These are phyloP conservation scores for Saprolegnia parasitica DNA, from an alignment of 352 stramenopile species.

Conservation along the genomic window DNA sequence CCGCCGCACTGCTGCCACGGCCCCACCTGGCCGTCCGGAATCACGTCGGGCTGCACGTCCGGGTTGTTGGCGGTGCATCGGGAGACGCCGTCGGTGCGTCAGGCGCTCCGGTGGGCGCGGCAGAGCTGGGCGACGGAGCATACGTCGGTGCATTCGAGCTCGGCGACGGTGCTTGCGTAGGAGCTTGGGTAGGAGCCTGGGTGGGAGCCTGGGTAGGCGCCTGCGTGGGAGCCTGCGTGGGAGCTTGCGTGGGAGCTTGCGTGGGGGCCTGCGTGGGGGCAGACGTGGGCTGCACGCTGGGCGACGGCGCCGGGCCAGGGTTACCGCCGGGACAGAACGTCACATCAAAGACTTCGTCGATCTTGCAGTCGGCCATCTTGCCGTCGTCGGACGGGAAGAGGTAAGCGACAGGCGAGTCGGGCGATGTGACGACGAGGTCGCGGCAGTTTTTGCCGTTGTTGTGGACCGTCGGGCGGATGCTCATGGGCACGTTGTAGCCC, in stretches of 20 bases:
- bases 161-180: background rate
- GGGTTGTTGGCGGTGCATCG: no score
- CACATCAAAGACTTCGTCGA: slow-evolving; percentile 40
- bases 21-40: background rate
- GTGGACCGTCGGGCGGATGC: slow-evolving; percentile 38
- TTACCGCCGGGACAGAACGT: slow-evolving; percentile 46
- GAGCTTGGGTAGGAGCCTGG: background rate
- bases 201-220: background rate
- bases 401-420: slow-evolving; percentile 49
- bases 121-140: background rate
- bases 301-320: background rate
- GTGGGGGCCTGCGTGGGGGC: background rate
- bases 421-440: slow-evolving; percentile 34
- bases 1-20: slow-evolving; percentile 26
- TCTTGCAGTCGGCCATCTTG: slow-evolving; percentile 61
- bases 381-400: slow-evolving; percentile 52
- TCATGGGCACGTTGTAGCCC: slow-evolving; percentile 58
- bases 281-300: background rate
- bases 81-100: background rate
- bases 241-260: background rate
- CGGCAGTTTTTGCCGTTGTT: slow-evolving; percentile 34
- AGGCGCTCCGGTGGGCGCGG: background rate
- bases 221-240: background rate
- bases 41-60: background rate
- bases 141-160: no score